Conservation (phyloP, 1,284 basidiomycete species). For the Vanrija sp. region DNA sequence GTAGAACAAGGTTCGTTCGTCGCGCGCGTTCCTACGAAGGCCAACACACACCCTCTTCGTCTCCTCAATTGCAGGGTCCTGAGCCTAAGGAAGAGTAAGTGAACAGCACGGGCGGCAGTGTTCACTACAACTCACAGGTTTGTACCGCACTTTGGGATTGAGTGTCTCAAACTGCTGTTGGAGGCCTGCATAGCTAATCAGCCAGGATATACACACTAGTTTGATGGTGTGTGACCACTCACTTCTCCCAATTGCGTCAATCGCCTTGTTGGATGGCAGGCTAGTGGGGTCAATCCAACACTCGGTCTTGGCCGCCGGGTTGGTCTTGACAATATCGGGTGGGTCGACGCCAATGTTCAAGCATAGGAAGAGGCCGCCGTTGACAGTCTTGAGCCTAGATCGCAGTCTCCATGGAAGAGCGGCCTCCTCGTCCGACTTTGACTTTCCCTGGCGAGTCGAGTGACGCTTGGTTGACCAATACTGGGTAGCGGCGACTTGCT, state of each 20-base stretch:
- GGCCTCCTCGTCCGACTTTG: constrained; percentile 34
- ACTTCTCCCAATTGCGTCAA: constrained; percentile 51
- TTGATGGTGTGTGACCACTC: constrained; percentile 12
- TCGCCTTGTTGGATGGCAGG: constrained; percentile 78
- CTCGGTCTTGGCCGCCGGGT: constrained; percentile 90
- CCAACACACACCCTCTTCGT: constrained; percentile 83
- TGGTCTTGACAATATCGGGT: constrained; percentile 95
- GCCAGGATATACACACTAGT: neutral
- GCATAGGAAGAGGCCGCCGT: constrained; percentile 90
- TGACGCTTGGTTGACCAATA: constrained; percentile 48
- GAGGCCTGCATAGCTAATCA: constrained; percentile 54
- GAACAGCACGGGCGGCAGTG: neutral
- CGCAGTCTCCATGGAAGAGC: constrained; percentile 65
- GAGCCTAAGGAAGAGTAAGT: constrained; percentile 53
- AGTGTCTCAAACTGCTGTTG: constrained; percentile 96
- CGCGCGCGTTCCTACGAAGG: constrained; percentile 81
- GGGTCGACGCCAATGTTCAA: constrained; percentile 97
- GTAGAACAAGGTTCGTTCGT: constrained; percentile 92
- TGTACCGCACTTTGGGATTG: constrained; percentile 77
- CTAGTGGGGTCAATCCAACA: constrained; percentile 96
- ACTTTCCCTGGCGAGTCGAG: constrained; percentile 34
- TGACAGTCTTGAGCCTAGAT: constrained; percentile 82
- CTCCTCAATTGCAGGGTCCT: constrained; percentile 94
- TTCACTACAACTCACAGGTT: constrained; percentile 54
- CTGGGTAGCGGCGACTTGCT: constrained; percentile 35